phyloP scores from a whole-genome alignment of 495 filamentous ascomycete species.

The Penicillium turbatum region DNA sequence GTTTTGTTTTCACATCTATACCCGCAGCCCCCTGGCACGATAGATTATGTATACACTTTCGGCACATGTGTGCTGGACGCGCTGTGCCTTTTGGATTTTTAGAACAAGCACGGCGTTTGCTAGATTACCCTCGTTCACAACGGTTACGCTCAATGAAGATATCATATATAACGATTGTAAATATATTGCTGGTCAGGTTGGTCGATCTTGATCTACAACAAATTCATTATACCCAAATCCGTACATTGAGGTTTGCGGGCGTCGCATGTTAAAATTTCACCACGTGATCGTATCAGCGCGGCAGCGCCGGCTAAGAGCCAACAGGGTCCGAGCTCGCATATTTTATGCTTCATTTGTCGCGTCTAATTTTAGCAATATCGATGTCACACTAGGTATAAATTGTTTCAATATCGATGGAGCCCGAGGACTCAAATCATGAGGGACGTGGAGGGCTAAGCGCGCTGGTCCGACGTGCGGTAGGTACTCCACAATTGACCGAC shows the following conservation, averaged over 20 bases:
- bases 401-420: slow-evolving; percentile 24
- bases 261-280: neutral
- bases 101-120: slow-evolving; percentile 4
- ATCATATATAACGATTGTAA: neutral
- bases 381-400: neutral
- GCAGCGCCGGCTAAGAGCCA: slow-evolving; percentile 6
- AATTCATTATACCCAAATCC: no score
- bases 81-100: slow-evolving; percentile 8
- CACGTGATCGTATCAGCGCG: slow-evolving; percentile 12
- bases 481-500: slow-evolving; percentile 16
- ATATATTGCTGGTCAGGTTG: neutral
- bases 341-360: neutral
- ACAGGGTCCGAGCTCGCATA: neutral
- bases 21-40: neutral
- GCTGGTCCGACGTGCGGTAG: slow-evolving; percentile 31
- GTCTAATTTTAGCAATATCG: neutral
- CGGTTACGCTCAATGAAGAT: slow-evolving; percentile 15
- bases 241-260: no score
- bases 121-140: slow-evolving; percentile 8
- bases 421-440: slow-evolving; percentile 35
- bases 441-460: slow-evolving; percentile 16
- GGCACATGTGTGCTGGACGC: slow-evolving; percentile 20
- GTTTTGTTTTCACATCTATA: neutral
- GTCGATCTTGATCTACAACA: no score
- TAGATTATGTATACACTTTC: slow-evolving; percentile 16